Base-by-base conservation (phyloP, 768 basidiomycete genomes). In the Leucocoprinus leucothites region DNA sequence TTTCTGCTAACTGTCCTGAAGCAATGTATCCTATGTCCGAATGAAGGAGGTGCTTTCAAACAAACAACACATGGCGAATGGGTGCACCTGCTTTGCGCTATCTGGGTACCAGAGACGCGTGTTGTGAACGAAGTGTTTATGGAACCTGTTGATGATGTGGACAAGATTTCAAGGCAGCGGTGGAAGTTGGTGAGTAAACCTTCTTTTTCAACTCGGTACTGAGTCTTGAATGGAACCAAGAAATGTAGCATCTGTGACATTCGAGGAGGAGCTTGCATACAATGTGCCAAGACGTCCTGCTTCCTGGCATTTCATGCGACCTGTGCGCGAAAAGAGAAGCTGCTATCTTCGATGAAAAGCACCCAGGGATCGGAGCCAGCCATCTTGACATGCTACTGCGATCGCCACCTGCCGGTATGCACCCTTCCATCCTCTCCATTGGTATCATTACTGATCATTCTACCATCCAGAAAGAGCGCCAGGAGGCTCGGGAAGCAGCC, bases 1-100 rank as follows among this genome's bases (percentile, higher is more conserved):
- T 9, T 38, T 38, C 38, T 38, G 38, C 25, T 38, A 2, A 42
- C 28, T 42, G n/a, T 34, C 42, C 40, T 9, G 16, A 22, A 98
- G 94, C 85, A 87, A 16, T 99, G 97, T 67, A 78, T 94, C n/a
- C 78, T 98, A 45, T 99, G 97, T 65, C 97, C 97, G 0, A 93
- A 91, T 57, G 92, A 98, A 71, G 95, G 91, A 4, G 97, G 97
- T 18, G 97, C 97, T 0, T 99, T 98, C 79, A 99, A 99, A 67
- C 97, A 99, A 69, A 98, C 97, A 0, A 80, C 84, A 0, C 78
- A 86, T 26, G 94, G 92, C 0, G 88, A 93, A 58, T 99, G 97
- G 97, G 90, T 94, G 0, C 97, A 99, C 68, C 76, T 99, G 0
- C 79, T 98, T 0, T 99, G 97, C 63, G 94, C 96, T 3, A 95